Base-by-base conservation (phyloP, 2,329 filamentous ascomycete genomes). In the Periconia macrospinosa region DNA sequence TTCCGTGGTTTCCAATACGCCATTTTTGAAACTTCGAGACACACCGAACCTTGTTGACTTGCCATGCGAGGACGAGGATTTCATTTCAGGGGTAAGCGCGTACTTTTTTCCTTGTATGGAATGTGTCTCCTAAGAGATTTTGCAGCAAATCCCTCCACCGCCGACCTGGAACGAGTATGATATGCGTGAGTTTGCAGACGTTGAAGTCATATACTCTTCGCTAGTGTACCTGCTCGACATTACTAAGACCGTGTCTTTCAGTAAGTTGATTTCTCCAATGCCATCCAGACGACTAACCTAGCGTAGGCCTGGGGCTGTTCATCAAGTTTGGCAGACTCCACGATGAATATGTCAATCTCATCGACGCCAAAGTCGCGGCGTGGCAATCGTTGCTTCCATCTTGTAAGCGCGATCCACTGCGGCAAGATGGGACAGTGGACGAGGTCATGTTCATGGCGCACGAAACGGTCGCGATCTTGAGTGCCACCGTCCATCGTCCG, bases 381-480 rank as follows among this genome's bases (percentile, higher is more conserved):
- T 96, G 91, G 89, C 82, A 85, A 49, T 83, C 92, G 46, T 86
- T 93, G 61, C 78, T 96, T 1, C 92, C 92, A 0, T 78, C 82
- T 11, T 80, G 81, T 19, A 95, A 95, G 75, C 81, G 80, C 53
- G 84, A 90, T 56, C 80, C 90, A 15, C 75, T 94, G 53, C 83
- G 84, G 52, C 82, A 82, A 51, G 83, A 88, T 61, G 88, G 90
- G 9, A 80, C 83, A 10, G 54, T 92, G 2, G 92, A 97, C 69
- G 90, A 96, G 74, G 88, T 96, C 82, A 87, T 96, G 78, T 96
- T 96, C 73, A 89, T 94, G 69, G 92, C 90, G 1, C 87, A 90
- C 58, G 91, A 94, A 84, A 88, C 93, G 65, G 77, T 83, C 49
- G 78, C 83, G 50, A 65, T 69, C 37, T 53, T 65, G 11, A 52